phyloP scores from a whole-genome alignment of 495 filamentous ascomycete genomes.

The Barbatosphaeria neglecta region DNA sequence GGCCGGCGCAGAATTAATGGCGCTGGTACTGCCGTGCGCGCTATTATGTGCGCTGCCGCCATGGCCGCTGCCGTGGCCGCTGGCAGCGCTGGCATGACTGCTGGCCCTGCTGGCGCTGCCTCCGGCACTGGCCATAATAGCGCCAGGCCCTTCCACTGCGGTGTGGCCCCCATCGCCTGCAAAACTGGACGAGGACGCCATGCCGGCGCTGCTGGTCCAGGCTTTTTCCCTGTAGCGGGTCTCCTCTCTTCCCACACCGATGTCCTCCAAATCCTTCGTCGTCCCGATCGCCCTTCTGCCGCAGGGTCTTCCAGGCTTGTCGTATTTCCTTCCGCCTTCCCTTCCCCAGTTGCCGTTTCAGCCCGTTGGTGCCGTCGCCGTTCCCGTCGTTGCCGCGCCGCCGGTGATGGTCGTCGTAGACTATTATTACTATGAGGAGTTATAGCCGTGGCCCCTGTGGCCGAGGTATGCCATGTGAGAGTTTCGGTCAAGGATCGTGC shows the following conservation, averaged over 20 bases:
- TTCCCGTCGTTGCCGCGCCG: too few species aligned
- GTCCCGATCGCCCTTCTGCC: too few species aligned
- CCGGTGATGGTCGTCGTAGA: too few species aligned
- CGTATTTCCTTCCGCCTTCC: too few species aligned
- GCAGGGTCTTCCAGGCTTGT: too few species aligned
- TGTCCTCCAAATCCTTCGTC: background rate
- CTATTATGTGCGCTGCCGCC: background rate
- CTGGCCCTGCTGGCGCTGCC: background rate
- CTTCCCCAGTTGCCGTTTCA: too few species aligned
- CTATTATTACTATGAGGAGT: background rate
- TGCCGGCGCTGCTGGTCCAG: background rate
- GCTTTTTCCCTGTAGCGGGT: constrained; percentile 3
- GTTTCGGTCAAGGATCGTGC: background rate
- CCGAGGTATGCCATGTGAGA: background rate
- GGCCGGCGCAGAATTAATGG: constrained; percentile 3
- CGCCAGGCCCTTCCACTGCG: background rate
- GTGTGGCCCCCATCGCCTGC: constrained; percentile 7
- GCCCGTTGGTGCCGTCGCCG: too few species aligned
- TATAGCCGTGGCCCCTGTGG: background rate
- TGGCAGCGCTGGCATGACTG: background rate
- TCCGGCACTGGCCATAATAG: too few species aligned
- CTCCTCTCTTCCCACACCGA: background rate
- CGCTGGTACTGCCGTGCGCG: constrained; percentile 1
- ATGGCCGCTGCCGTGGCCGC: background rate
- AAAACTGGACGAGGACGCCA: constrained; percentile 11